Percentiles rank a stretch among this genome's conserved stretches.
phyloP scores from a whole-genome alignment of 2,329 filamentous ascomycete genomes.

The Xylariaceae sp. region DNA sequence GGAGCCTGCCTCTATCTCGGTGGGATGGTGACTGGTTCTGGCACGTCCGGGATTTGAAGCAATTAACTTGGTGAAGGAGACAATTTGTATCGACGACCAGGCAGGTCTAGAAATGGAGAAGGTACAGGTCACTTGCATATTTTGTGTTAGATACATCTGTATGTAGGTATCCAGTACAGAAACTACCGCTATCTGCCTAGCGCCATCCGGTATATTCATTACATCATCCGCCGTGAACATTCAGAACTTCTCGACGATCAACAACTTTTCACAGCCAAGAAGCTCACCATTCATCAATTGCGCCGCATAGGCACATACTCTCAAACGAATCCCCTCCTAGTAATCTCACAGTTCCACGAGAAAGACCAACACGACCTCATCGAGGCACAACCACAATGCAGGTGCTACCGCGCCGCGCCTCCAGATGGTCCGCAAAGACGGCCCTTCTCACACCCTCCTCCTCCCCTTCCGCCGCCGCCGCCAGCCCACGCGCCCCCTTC shows the following conservation, averaged over 20 bases:
- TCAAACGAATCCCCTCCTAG: neutral
- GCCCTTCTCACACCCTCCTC: constrained; percentile 4
- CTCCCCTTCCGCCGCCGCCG: neutral
- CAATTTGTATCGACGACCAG: neutral
- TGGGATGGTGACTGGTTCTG: neutral
- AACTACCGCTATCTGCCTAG: neutral
- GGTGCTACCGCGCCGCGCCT: constrained; percentile 11
- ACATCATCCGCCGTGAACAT: neutral
- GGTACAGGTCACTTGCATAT: neutral
- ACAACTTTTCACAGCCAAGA: too few relatives aligned
- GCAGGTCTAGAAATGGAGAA: neutral
- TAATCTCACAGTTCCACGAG: neutral
- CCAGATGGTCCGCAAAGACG: constrained; percentile 9
- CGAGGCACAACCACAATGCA: constrained; percentile 13
- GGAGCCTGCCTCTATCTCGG: neutral
- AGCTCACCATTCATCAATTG: too few relatives aligned
- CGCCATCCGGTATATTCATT: neutral
- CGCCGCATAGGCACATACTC: neutral
- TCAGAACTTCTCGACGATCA: too few relatives aligned
- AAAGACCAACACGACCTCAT: neutral
- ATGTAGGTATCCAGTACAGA: neutral
- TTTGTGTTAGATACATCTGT: neutral
- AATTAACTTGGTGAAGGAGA: neutral
- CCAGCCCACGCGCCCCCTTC: constrained; percentile 17
- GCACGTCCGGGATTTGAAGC: neutral